Evolutionary conservation across 805 yeast genomes (phyloP).

Genomic region (Saccharomycopsis sp.): DNA sequence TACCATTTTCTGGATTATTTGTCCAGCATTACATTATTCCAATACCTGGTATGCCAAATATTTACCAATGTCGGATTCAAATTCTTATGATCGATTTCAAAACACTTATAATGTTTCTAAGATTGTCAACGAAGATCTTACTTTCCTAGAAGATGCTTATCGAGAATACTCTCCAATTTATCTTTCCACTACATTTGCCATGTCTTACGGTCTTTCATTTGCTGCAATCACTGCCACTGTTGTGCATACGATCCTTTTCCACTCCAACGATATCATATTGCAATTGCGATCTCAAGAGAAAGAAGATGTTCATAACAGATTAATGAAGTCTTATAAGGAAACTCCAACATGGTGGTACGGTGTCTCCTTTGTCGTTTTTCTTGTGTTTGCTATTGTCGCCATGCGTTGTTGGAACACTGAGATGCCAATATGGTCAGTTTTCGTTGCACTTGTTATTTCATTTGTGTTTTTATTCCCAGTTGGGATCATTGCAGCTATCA

Average conservation of each 20-base stretch:
- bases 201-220: conserved; percentile 56
- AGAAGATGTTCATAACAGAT: conserved; percentile 46
- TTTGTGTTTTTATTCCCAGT: conserved; percentile 52
- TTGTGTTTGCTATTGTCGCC: conserved; percentile 37
- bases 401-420: conserved; percentile 35
- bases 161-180: conserved; percentile 57
- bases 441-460: conserved; percentile 50
- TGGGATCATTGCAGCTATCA: conserved; percentile 53
- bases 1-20: conserved; percentile 44
- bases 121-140: conserved; percentile 38
- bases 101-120: conserved; percentile 41
- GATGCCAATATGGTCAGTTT: conserved; percentile 53
- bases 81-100: conserved; percentile 46
- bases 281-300: conserved; percentile 35
- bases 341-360: conserved; percentile 62
- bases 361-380: conserved; percentile 37
- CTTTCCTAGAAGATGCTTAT: conserved; percentile 42
- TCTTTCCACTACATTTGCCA: conserved; percentile 48
- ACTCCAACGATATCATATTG: conserved; percentile 46
- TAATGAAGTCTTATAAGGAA: conserved; percentile 51
- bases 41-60: conserved; percentile 54
- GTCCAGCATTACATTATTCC: conserved; percentile 46
- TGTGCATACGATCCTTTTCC: conserved; percentile 50
- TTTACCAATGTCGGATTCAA: conserved; percentile 49
- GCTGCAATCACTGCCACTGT: conserved; percentile 60